Percentiles rank a stretch among this genome's conserved stretches.
phyloP scores from a whole-genome alignment of 2,329 filamentous ascomycete species.

The Claviceps lovelessii region DNA sequence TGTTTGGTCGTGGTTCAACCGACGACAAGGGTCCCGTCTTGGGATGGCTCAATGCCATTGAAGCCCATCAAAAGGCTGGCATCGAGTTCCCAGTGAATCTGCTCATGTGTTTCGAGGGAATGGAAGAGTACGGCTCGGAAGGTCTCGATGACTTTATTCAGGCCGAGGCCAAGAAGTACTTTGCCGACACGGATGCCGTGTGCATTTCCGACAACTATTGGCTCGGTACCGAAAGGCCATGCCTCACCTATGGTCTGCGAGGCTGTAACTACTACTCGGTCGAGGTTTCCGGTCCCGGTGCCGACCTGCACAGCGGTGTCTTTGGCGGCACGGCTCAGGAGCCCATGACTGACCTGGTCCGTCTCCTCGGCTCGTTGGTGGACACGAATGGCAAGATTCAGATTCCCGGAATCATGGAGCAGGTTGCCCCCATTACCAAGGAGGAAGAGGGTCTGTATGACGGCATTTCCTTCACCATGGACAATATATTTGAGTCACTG shows the following conservation, averaged over 20 bases:
- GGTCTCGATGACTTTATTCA: constrained; percentile 90
- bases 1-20: constrained; percentile 90
- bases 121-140: constrained; percentile 98
- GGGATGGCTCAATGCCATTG: constrained; percentile 95
- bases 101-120: constrained; percentile 98
- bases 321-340: constrained; percentile 95
- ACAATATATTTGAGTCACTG: constrained; percentile 81
- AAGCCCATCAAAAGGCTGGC: constrained; percentile 90
- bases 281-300: constrained; percentile 77
- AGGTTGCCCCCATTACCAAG: constrained; percentile 75
- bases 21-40: constrained; percentile 97
- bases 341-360: constrained; percentile 91
- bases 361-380: constrained; percentile 69
- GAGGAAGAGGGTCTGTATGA: constrained; percentile 84
- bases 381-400: constrained; percentile 84
- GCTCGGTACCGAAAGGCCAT: constrained; percentile 97
- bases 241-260: constrained; percentile 89
- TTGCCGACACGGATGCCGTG: constrained; percentile 87
- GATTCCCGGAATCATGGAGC: constrained; percentile 85
- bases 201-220: constrained; percentile 99
- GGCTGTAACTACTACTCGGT: constrained; percentile 97
- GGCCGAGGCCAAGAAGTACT: constrained; percentile 82
- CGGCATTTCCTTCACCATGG: constrained; percentile 88
- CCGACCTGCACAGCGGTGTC: constrained; percentile 91
- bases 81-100: constrained; percentile 94